Base-by-base conservation (phyloP, 2,329 filamentous ascomycete species). In the Aspergillus udagawae region DNA sequence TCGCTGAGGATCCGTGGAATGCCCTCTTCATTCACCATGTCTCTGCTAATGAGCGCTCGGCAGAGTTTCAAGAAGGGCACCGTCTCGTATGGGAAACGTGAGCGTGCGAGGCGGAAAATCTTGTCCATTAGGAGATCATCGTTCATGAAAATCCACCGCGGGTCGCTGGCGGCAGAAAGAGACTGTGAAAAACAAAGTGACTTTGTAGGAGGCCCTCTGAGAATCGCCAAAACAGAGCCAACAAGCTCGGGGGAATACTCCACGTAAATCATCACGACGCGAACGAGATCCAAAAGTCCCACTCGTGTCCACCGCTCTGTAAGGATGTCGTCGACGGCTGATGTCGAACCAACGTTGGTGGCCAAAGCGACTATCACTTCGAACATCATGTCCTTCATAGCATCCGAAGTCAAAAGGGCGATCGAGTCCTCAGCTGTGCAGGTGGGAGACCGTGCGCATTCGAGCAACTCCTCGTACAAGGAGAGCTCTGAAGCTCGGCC, bases 81-180 rank as follows among this genome's bases (percentile, higher is more conserved):
- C 49, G 90, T 87, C 74, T 97, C 93, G 72, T 90, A 93, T 0
- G 93, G 93, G 69, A 92, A 97, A 55, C 93, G 86, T 59, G 84
- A 83, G 47, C 88, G 82, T 6, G 92, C 86, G 69, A 89, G 83
- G 51, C 83, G 79, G 32, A 96, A 84, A 60, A 89, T 73, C 20
- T 74, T 72, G 28, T 77, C 79, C 67, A 88, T 79, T 20, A 91
- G 73, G 6, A 79, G 67, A 21, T 79, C 71, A 61, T 90, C 84
- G 20, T 80, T 74, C 25, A 87, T 73, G 61, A 88, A 84, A 21
- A 76, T 75, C n/a, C 73, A 72, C n/a, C 76, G 72, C 65, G 83
- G 73, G 47, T 75, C 73, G 44, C 62, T 70, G 51, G 63, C 55
- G 38, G 61, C 61, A 21, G 65, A 57, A 9, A 60, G 54, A 14